Conservation (phyloP, 345 rosid species). For the Barbarea vulgaris region DNA sequence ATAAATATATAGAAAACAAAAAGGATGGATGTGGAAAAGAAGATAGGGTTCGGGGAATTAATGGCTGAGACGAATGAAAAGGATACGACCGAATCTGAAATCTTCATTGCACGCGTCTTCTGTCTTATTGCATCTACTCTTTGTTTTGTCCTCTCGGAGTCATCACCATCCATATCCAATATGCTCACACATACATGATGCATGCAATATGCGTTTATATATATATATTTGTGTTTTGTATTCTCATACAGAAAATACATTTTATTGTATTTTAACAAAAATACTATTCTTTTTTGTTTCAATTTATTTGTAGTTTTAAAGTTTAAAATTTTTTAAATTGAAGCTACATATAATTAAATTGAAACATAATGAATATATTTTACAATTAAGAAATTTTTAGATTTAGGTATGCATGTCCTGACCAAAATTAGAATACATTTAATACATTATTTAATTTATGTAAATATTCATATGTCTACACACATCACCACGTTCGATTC, state of each 20-base stretch:
- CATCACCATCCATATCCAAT: conserved; percentile 20
- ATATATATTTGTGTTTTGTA: neutral
- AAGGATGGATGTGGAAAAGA: conserved; percentile 21
- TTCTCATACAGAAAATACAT: neutral
- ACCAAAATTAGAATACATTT: neutral
- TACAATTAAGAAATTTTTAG: neutral
- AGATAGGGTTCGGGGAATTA: conserved; percentile 33
- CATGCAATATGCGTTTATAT: neutral
- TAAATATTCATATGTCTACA: neutral
- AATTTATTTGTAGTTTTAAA: no score
- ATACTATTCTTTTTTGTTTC: neutral
- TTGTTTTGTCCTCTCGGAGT: conserved; percentile 26
- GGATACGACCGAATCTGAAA: conserved; percentile 41
- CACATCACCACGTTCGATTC: neutral
- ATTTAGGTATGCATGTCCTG: neutral
- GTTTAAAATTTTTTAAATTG: no score
- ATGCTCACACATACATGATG: conserved; percentile 25
- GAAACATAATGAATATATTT: no score
- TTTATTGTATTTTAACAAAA: neutral
- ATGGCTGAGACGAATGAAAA: conserved; percentile 42
- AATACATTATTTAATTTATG: neutral
- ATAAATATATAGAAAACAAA: neutral
- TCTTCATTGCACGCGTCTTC: conserved; percentile 36
- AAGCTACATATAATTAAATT: no score
- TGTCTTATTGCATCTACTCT: conserved; percentile 31